phyloP scores from a whole-genome alignment of 2,329 filamentous ascomycete genomes.

The Neophaeococcomyces mojaviensis region DNA sequence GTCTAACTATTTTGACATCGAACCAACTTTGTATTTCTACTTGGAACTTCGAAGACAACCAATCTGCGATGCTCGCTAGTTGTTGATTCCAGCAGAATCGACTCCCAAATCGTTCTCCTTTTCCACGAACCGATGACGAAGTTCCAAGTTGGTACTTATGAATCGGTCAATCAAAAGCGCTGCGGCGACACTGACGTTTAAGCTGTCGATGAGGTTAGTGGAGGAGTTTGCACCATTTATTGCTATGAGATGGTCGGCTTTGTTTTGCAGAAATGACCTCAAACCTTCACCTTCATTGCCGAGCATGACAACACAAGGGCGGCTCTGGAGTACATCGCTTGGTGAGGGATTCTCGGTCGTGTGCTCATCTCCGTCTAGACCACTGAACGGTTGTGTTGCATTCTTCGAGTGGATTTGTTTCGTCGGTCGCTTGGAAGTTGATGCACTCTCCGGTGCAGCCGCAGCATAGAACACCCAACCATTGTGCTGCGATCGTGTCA shows the following conservation, averaged over 20 bases:
- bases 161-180: constrained; percentile 30
- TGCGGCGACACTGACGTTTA: constrained; percentile 88
- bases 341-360: constrained; percentile 22
- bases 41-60: background rate
- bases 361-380: constrained; percentile 28
- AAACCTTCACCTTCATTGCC: constrained; percentile 76
- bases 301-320: constrained; percentile 72
- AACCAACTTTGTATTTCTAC: no score
- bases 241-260: constrained; percentile 56
- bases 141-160: constrained; percentile 9
- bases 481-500: constrained; percentile 57
- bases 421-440: constrained; percentile 13
- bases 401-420: constrained; percentile 33
- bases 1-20: no score
- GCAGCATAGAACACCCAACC: constrained; percentile 84
- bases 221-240: constrained; percentile 51
- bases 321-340: constrained; percentile 23
- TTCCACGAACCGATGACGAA: no score
- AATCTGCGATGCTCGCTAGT: background rate
- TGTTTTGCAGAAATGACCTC: constrained; percentile 53
- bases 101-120: no score
- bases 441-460: constrained; percentile 37
- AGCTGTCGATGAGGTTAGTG: constrained; percentile 61
- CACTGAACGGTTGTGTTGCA: constrained; percentile 25
- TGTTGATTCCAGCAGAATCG: no score